Evolutionary conservation across 2,329 filamentous ascomycete genomes (phyloP).

Genomic region (Neoarthrinium moseri): DNA sequence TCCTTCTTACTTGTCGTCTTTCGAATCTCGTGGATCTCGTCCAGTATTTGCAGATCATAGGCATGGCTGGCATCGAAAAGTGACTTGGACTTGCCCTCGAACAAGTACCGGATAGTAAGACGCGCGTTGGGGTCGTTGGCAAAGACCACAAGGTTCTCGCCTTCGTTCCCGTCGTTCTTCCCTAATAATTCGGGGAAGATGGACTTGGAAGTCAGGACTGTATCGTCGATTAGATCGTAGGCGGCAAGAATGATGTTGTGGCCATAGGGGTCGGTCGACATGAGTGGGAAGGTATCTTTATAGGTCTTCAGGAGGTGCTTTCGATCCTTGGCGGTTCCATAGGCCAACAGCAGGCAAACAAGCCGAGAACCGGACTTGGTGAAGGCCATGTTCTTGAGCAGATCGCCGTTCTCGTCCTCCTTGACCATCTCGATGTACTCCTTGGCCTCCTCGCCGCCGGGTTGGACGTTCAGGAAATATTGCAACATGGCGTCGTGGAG

Average conservation of each 20-base stretch:
- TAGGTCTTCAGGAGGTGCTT: slow-evolving; percentile 85
- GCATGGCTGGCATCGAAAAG: slow-evolving; percentile 62
- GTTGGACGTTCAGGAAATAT: slow-evolving; percentile 80
- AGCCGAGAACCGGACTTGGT: slow-evolving; percentile 84
- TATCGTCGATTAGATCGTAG: slow-evolving; percentile 92
- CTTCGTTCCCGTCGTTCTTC: slow-evolving; percentile 61
- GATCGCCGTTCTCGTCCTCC: slow-evolving; percentile 84
- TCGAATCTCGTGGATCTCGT: slow-evolving; percentile 76
- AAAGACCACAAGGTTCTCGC: slow-evolving; percentile 62
- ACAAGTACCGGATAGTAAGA: slow-evolving; percentile 75
- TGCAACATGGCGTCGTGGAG: slow-evolving; percentile 98
- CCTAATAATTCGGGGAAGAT: slow-evolving; percentile 85
- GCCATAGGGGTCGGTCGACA: slow-evolving; percentile 77
- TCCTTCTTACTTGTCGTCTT: slow-evolving; percentile 92
- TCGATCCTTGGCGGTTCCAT: slow-evolving; percentile 88
- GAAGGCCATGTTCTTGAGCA: slow-evolving; percentile 94
- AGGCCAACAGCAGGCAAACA: slow-evolving; percentile 76
- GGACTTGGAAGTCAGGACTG: slow-evolving; percentile 79
- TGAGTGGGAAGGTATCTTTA: slow-evolving; percentile 83
- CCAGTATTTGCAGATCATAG: slow-evolving; percentile 67
- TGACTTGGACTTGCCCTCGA: slow-evolving; percentile 64
- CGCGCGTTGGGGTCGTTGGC: slow-evolving; percentile 66
- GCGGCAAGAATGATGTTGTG: slow-evolving; percentile 81
- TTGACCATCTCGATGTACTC: slow-evolving; percentile 91
- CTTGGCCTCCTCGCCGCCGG: slow-evolving; percentile 75